Base-by-base conservation (phyloP, 2,329 filamentous ascomycete species). In the Rhinocladiella similis region DNA sequence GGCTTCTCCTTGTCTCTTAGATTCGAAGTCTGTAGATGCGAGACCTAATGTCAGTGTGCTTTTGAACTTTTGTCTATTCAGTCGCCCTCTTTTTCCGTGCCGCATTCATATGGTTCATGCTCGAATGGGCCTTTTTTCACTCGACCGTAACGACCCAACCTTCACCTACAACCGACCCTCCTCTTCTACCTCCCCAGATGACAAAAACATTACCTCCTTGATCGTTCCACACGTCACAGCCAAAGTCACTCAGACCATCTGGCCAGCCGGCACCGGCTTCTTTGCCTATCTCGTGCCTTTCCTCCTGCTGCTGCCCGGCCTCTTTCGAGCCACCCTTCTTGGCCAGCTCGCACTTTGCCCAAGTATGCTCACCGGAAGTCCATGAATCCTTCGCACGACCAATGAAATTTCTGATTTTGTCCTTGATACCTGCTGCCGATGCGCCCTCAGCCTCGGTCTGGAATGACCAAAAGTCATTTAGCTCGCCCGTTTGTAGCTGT, bases 281-380 rank as follows among this genome's bases (percentile, higher is more conserved):
- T 39, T 48, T 29, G 16, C 13, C 50, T 33, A 35, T 27, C 19
- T 29, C 27, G 12, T 33, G 6, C 29, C 43, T 20, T 38, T 53
- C 50, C 14, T 47, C 50, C 18, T 41, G 35, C 13, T 38, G 18
- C 10, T 27, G 14, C 10, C 20, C 5, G 18, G 7, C 14, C 41
- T 36, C 39, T 47, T 47, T 20, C 35, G 12, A 14, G 10, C 12
- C 20, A 10, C 10, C 16, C 12, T 18, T 36, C n/a, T 54, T 43
- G 20, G 54, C 57, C 42, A 60, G 18, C 43, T 63, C 54, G 33
- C 55, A 51, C 42, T 50, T 57, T 13, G 57, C 54, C 60, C 60
- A 63, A 13, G 52, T 50, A 18, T 56, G 39, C 22, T 57, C 48
- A 2, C 60, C 60, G 3, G 57, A 61, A 5, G 18, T 41, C 50